Evolutionary conservation across 1,139 yeast species (phyloP), one percentile per base, ranked within the genome.

Genomic region (Taiozyma sp.): DNA sequence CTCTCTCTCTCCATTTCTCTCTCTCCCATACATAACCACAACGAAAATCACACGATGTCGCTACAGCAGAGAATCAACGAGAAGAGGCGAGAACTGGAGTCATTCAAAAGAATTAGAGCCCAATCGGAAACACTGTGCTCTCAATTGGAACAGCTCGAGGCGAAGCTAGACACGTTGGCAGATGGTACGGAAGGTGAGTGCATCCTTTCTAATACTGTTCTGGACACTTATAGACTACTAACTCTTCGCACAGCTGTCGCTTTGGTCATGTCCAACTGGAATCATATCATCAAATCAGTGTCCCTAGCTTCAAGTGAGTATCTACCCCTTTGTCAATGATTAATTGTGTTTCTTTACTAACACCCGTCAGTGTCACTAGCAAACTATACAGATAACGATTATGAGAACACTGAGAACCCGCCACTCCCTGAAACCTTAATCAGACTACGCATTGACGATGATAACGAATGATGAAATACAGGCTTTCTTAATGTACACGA

Each of bases 351-450:
- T 28, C 30, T 16, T 4, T 45, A 52, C 54, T 56, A 57, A 53
- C 57, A 47, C 40, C 36, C 1, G 34, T 4, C 54, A 56, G 66
- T 82, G 59, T 82, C 85, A 4, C 66, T 84, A 47, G 65, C 76
- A 52, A 76, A 74, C 50, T 75, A 79, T 54, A 58, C 76, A 0
- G 76, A 75, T 28, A 69, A 70, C 36, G 83, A 78, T 56, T 75
- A 74, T 50, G 79, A 78, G 39, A 61, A 65, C 48, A 78, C 46
- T 70, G 67, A 62, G 14, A 73, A 70, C 14, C 67, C 73, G 4
- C 82, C 82, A 2, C 68, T 79, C 34, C 83, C 86, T 16, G 89
- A 88, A 62, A 78, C 90, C 0, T 70, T 89, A 56, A 90, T 89
- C 5, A 72, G 96, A 48, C 78, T 87, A 39, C 73, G 79, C 51